A percentile compares a stretch with the other conserved stretches of the same genome.
phyloP scores from a whole-genome alignment of 345 rosid genomes.

The Linum usitatissimum region DNA sequence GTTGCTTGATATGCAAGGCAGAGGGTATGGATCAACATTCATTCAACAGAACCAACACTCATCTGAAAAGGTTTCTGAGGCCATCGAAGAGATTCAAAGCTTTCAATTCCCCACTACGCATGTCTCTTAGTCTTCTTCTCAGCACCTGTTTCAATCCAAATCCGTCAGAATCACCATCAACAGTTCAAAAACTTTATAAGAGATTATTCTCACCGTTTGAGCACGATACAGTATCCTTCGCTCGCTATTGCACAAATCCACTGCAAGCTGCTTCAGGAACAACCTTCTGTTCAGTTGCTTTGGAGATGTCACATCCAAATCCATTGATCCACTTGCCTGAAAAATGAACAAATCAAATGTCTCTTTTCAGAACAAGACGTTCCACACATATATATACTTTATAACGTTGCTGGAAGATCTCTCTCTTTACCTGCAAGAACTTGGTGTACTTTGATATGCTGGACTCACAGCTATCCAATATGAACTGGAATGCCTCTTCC shows the following conservation, averaged over 20 bases:
- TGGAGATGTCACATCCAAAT: slow-evolving; percentile 88
- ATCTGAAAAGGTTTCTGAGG: slow-evolving; percentile 56
- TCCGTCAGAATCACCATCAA: background rate
- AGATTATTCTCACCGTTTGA: slow-evolving; percentile 54
- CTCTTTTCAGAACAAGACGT: background rate
- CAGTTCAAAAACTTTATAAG: background rate
- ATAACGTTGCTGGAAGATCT: background rate
- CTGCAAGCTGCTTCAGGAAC: slow-evolving; percentile 89
- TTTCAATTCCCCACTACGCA: slow-evolving; percentile 77
- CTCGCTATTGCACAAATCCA: slow-evolving; percentile 80
- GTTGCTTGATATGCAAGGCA: too few relatives aligned
- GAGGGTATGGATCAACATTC: too few relatives aligned
- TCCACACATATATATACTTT: background rate
- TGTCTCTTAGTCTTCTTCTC: slow-evolving; percentile 72
- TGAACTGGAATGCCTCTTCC: slow-evolving; percentile 64
- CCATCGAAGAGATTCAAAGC: slow-evolving; percentile 63
- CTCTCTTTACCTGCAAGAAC: slow-evolving; percentile 62
- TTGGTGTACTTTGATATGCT: slow-evolving; percentile 82
- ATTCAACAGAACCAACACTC: slow-evolving; percentile 7
- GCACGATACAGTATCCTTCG: slow-evolving; percentile 79
- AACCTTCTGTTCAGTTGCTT: slow-evolving; percentile 74
- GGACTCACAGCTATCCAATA: slow-evolving; percentile 64
- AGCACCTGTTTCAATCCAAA: slow-evolving; percentile 40
- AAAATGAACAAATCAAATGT: too few relatives aligned
- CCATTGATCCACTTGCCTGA: slow-evolving; percentile 91